Evolutionary conservation across 768 basidiomycete species (phyloP), one percentile per base, ranked within the genome.

Genomic region (Chalciporus chontae): DNA sequence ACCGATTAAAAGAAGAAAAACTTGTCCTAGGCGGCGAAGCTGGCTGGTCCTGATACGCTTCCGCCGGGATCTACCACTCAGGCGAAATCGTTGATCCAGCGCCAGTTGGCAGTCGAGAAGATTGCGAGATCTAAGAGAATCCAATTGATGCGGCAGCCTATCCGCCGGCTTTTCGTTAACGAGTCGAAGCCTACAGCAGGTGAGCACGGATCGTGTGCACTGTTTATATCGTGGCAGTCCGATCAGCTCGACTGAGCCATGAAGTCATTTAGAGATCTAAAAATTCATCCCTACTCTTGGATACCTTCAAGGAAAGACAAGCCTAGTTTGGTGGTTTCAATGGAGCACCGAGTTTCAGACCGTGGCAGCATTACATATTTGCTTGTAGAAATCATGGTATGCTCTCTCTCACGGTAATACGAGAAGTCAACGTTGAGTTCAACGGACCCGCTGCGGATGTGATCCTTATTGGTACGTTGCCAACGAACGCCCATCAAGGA

Each of bases 361-460:
- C n/a, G n/a, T 36, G 34, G n/a, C 34, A 36, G 5, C 34, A n/a
- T 36, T 36, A 36, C 34, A 36, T 36, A n/a, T 36, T 5, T 15
- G n/a, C 34, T 36, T 36, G 15, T n/a, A 36, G 34, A 36, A 36
- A 36, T 36, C 14, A 36, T 36, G 0, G 14, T 36, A 7, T 15
- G 6, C 34, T n/a, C 13, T 9, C 34, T n/a, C 15, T n/a, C 14
- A 36, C 34, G 34, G 34, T n/a, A 5, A 36, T 36, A 36, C 34
- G 5, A 36, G 34, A 36, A 36, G 34, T n/a, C n/a, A n/a, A 36
- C 34, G n/a, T 15, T 36, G 5, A n/a, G 34, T n/a, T 36, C 34
- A 31, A 39, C 24, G 27, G 43, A 43, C 47, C 54, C 40, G 42
- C 48, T 15, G 2, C 39, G 57, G 56, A 52, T 38, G 47, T 38